Percentiles rank a stretch among this genome's conserved stretches.
phyloP scores from a whole-genome alignment of 2,329 filamentous ascomycete genomes.

The Lachnellula occidentalis region DNA sequence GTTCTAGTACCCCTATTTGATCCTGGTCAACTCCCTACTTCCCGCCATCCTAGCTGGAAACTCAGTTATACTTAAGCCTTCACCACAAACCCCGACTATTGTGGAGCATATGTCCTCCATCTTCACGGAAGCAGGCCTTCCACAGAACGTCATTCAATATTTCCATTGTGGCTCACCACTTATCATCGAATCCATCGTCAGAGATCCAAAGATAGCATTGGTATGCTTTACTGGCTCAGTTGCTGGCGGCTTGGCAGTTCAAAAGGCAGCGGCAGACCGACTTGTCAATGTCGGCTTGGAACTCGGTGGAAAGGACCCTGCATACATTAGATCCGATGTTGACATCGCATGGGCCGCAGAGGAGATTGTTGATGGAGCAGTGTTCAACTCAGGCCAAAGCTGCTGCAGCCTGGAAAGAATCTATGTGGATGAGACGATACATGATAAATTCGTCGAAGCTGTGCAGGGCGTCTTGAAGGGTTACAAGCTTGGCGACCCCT shows the following conservation, averaged over 20 bases:
- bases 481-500: constrained; percentile 86
- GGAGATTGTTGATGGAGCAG: constrained; percentile 90
- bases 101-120: constrained; percentile 75
- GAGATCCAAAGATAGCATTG: constrained; percentile 68
- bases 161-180: constrained; percentile 81
- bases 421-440: constrained; percentile 80
- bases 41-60: constrained; percentile 89
- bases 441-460: constrained; percentile 76
- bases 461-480: constrained; percentile 73
- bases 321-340: constrained; percentile 80
- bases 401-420: constrained; percentile 91
- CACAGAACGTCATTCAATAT: constrained; percentile 79
- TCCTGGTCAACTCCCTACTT: constrained; percentile 85
- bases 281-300: constrained; percentile 84
- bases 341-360: constrained; percentile 87
- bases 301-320: constrained; percentile 90
- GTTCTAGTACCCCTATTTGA: constrained; percentile 83
- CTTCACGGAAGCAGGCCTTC: constrained; percentile 76
- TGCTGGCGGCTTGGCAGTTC: constrained; percentile 77
- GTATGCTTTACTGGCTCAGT: constrained; percentile 95
- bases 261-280: constrained; percentile 76
- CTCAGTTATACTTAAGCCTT: constrained; percentile 88
- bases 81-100: constrained; percentile 88
- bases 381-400: constrained; percentile 98
- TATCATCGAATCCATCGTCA: constrained; percentile 72